Evolutionary conservation across 1,284 basidiomycete species (phyloP).

Genomic region (Pterulicium gracile): DNA sequence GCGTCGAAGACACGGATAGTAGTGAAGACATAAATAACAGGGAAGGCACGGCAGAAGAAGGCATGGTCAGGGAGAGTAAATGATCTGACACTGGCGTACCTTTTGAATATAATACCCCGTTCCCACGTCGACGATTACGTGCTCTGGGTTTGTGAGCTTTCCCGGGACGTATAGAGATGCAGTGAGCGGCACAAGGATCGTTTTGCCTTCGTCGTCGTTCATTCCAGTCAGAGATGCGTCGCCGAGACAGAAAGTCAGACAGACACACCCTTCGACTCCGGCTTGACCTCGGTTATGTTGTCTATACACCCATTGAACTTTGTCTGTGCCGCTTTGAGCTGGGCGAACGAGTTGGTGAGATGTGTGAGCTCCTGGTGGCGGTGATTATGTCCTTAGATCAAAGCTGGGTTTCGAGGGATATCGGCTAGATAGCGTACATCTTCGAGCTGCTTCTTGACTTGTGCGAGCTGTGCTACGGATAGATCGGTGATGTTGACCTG

Average conservation of each 20-base stretch:
- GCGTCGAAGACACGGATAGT: neutral
- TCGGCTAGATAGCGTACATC: slow-evolving; percentile 41
- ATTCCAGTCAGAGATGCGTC: neutral
- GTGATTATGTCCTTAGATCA: slow-evolving; percentile 6
- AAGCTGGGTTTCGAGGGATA: slow-evolving; percentile 2
- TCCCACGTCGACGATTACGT: slow-evolving; percentile 92
- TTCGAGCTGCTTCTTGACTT: slow-evolving; percentile 84
- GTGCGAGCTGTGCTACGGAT: slow-evolving; percentile 71
- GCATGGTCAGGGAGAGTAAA: neutral
- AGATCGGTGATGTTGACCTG: slow-evolving; percentile 73
- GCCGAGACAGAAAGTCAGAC: neutral
- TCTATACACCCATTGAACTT: slow-evolving; percentile 88
- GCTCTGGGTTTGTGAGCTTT: slow-evolving; percentile 71
- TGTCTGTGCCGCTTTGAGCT: slow-evolving; percentile 86
- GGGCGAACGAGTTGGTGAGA: slow-evolving; percentile 85
- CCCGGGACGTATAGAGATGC: slow-evolving; percentile 95
- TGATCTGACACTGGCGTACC: slow-evolving; percentile 43
- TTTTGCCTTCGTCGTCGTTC: slow-evolving; percentile 48
- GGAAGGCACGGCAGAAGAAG: neutral
- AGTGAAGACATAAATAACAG: slow-evolving; percentile 6
- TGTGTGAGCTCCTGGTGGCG: slow-evolving; percentile 79
- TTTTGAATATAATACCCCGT: slow-evolving; percentile 97
- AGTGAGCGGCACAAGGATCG: slow-evolving; percentile 85
- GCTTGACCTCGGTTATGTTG: slow-evolving; percentile 71
- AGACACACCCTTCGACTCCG: slow-evolving; percentile 57